A percentile compares a stretch with the other conserved stretches of the same genome.
Evolutionary conservation across 371 early-diverging fungal genomes (phyloP).

Genomic region (Mortierella sp.): DNA sequence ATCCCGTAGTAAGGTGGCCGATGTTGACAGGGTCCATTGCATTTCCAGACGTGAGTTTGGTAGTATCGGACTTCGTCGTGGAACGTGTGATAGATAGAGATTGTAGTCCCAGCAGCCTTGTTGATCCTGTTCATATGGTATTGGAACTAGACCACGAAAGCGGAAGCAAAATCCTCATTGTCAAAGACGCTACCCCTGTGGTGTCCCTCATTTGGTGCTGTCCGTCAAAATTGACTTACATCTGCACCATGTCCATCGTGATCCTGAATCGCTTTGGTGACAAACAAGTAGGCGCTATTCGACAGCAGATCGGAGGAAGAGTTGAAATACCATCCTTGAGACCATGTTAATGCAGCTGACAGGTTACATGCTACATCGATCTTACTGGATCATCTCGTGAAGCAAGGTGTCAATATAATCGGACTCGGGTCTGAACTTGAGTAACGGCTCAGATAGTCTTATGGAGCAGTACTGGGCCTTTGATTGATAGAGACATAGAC

Average conservation of each 20-base stretch:
- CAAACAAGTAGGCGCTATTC: constrained; percentile 65
- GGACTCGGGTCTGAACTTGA: constrained; percentile 69
- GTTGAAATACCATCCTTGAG: not conserved
- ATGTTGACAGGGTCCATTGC: constrained; percentile 68
- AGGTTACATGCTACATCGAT: no score
- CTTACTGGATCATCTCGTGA: constrained; percentile 59
- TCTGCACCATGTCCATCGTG: constrained; percentile 59
- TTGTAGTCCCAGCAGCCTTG: constrained; percentile 59
- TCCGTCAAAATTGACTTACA: constrained; percentile 52
- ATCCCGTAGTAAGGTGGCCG: constrained; percentile 70
- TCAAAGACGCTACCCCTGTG: not conserved
- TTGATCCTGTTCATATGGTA: constrained; percentile 65
- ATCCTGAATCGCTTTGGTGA: constrained; percentile 60
- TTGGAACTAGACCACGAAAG: constrained; percentile 41
- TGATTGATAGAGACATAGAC: constrained; percentile 57
- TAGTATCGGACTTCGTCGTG: constrained; percentile 72
- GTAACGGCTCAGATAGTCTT: constrained; percentile 69
- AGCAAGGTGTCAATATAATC: constrained; percentile 67
- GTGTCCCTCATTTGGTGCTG: no score
- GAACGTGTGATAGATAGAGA: constrained; percentile 74
- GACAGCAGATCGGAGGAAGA: constrained; percentile 2
- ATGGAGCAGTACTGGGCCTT: constrained; percentile 60
- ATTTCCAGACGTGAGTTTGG: constrained; percentile 73
- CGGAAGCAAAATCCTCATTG: not conserved
- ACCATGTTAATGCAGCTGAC: no score